These are phyloP conservation scores for Delphinella strobiligena DNA, from an alignment of 2,329 filamentous ascomycete species.

Conservation along the genomic window DNA sequence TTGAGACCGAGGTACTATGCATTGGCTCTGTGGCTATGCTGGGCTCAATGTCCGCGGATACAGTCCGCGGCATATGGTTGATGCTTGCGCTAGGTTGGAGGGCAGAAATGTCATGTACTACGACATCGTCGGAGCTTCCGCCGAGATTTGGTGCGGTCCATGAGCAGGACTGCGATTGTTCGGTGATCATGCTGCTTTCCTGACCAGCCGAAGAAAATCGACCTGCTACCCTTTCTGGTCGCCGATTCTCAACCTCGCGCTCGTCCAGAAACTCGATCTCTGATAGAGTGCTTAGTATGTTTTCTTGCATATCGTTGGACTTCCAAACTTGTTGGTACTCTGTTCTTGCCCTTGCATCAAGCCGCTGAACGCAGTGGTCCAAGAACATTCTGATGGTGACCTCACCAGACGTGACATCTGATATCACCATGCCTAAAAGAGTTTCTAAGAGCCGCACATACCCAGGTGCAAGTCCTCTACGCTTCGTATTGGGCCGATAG, in stretches of 20 bases:
- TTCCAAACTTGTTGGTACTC: background rate
- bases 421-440: conserved; percentile 54
- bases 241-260: background rate
- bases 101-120: background rate
- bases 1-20: background rate
- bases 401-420: conserved; percentile 46
- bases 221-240: background rate
- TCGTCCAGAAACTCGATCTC: background rate
- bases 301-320: background rate
- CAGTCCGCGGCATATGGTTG: background rate
- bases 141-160: background rate
- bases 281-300: background rate
- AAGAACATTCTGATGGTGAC: background rate
- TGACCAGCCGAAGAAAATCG: background rate
- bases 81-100: background rate
- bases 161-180: too few relatives aligned
- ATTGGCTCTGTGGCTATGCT: background rate
- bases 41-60: background rate
- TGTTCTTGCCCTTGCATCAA: background rate
- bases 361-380: background rate
- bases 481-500: conserved; percentile 62
- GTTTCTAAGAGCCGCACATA: conserved; percentile 65
- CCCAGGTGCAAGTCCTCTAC: conserved; percentile 65
- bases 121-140: background rate
- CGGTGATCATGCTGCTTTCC: background rate